Percentiles rank a stretch among this genome's conserved stretches.
Conservation (phyloP, 345 rosid genomes). For the Hibiscus trionum region DNA sequence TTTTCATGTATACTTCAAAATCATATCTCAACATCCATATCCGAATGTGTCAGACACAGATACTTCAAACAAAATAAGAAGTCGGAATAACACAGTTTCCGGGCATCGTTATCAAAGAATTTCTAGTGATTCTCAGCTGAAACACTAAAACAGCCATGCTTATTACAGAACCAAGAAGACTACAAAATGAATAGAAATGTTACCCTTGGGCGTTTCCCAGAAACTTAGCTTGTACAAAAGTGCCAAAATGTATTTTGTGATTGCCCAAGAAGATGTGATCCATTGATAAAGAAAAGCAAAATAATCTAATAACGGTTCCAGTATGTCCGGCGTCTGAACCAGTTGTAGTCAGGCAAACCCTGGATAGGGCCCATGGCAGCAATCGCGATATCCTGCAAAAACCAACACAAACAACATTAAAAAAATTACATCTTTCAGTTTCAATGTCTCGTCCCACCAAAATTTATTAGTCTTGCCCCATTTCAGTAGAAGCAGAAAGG, state of each 20-base stretch:
- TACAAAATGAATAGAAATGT: constrained; percentile 11
- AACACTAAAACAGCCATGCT: constrained; percentile 20
- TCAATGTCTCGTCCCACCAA: not conserved
- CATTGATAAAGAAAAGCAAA: not conserved
- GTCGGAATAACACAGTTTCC: not conserved
- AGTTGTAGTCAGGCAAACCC: constrained; percentile 83
- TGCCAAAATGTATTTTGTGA: constrained; percentile 12
- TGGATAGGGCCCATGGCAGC: constrained; percentile 96
- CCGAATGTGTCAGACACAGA: not conserved
- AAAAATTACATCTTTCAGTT: not conserved
- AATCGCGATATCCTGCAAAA: constrained; percentile 77
- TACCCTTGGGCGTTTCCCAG: constrained; percentile 13
- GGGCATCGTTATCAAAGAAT: not conserved
- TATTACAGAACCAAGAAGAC: constrained; percentile 18
- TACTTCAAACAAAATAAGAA: not conserved
- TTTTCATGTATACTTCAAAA: not conserved
- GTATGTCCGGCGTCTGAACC: constrained; percentile 99
- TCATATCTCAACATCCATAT: not conserved
- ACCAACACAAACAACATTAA: not conserved
- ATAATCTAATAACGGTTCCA: constrained; percentile 75
- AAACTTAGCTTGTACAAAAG: constrained; percentile 11
- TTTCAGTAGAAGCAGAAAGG: not conserved
- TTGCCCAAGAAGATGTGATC: not conserved
- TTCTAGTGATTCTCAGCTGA: constrained; percentile 8
- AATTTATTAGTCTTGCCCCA: not conserved